These are phyloP conservation scores for Aspergillus terreus DNA, from an alignment of 2,329 filamentous ascomycete genomes.

Conservation along the genomic window DNA sequence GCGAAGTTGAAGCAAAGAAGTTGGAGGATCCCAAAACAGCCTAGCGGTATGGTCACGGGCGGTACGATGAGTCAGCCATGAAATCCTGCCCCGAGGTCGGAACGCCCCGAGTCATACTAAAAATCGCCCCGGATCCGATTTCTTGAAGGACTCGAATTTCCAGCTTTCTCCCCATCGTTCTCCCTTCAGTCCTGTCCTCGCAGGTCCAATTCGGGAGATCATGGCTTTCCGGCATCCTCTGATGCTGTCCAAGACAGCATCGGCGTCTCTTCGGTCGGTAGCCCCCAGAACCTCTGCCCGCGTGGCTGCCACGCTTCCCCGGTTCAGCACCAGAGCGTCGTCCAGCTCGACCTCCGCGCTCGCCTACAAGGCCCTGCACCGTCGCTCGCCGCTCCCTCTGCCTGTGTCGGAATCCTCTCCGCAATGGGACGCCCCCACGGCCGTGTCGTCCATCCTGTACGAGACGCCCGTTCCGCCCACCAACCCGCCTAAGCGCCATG, in stretches of 20 bases:
- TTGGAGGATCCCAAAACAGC: conserved; percentile 2
- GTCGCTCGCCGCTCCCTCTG: conserved; percentile 80
- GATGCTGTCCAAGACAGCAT: conserved; percentile 30
- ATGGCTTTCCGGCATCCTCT: conserved; percentile 40
- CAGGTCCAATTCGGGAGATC: conserved; percentile 15
- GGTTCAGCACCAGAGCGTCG: conserved; percentile 32
- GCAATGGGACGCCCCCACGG: conserved; percentile 84
- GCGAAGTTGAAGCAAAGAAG: no score
- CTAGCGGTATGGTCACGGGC: conserved; percentile 13
- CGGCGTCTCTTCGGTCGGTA: conserved; percentile 26
- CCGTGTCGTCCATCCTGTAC: conserved; percentile 97
- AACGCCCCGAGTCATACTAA: conserved; percentile 18
- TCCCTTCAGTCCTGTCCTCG: conserved; percentile 9
- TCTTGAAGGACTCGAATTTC: conserved; percentile 2
- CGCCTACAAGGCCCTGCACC: conserved; percentile 94
- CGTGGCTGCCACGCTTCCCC: conserved; percentile 24
- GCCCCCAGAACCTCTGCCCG: conserved; percentile 24
- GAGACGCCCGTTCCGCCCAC: conserved; percentile 85
- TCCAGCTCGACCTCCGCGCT: conserved; percentile 80
- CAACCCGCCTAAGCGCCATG: conserved; percentile 84
- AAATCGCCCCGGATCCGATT: conserved; percentile 16
- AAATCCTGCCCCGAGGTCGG: conserved; percentile 31
- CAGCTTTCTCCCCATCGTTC: not conserved
- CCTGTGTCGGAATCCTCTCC: conserved; percentile 70
- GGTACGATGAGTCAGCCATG: conserved; percentile 28